Evolutionary conservation across 306 rosid genomes (phyloP), one percentile per base, ranked within the genome.

Genomic region (Psophocarpus tetragonolobus): DNA sequence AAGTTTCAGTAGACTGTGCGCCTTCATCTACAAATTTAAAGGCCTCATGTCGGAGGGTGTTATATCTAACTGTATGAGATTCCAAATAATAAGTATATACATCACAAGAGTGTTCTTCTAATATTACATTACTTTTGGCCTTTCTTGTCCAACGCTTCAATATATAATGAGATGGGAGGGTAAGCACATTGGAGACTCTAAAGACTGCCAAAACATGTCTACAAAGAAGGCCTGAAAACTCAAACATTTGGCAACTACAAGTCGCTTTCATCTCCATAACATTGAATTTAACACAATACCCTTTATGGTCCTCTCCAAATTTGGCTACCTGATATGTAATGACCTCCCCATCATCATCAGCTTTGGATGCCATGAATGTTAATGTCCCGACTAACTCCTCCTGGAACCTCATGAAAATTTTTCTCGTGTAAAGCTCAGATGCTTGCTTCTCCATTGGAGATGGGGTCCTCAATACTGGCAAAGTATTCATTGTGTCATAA

Each of bases 381-480:
- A 95, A 83, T 0, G 99, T 95, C 77, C 99, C 97, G 47, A 95
- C 93, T 65, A 95, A 85, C 90, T 95, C 99, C 86, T 95, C 97
- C 84, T 95, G 99, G 79, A 95, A 95, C 85, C 99, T 90, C 71
- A 66, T 75, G 80, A 95, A 95, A 72, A 95, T 79, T 63, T 91
- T 95, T 81, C 96, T 87, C 1, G 99, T 90, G 86, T 96, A 96
- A 72, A 91, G 92, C 81, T 87, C 96, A 29, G 99, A 96, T 58
- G 88, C 97, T 83, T 96, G 99, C 88, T 90, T 96, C 82, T 96
- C 99, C 99, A 88, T 96, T 62, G 99, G 99, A 75, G 99, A 96
- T 32, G 99, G 99, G 71, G 99, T 96, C 88, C 86, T 96, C 81
- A 96, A 78, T 67, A 78, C 33, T 11, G 99, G 93, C 56, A 82